These are phyloP conservation scores for Rhizopus microsporus DNA, from an alignment of 371 early-diverging fungal species.

Conservation along the genomic window DNA sequence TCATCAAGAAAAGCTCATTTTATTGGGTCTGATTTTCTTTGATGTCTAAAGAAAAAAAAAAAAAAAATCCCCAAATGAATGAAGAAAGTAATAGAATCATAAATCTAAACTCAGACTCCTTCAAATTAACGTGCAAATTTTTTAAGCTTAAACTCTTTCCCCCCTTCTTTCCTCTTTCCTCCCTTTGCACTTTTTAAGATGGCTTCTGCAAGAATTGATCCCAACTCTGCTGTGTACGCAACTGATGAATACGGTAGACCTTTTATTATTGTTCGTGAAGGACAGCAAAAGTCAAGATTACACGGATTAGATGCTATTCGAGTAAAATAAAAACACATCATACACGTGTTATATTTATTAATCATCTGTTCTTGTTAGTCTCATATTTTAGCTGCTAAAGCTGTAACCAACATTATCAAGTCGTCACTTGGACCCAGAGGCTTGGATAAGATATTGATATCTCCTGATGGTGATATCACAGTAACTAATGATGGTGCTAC, in stretches of 20 bases:
- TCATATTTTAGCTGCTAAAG: constrained; percentile 96
- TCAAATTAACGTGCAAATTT: constrained; percentile 2
- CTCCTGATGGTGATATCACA: constrained; percentile 99
- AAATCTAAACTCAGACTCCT: neutral
- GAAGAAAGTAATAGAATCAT: neutral
- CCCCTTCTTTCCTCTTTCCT: neutral
- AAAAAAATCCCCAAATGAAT: too few species aligned
- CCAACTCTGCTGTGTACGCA: constrained; percentile 61
- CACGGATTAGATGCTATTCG: constrained; percentile 92
- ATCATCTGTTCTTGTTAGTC: constrained; percentile 60
- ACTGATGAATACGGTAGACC: constrained; percentile 96
- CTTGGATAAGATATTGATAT: constrained; percentile 99
- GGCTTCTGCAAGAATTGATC: constrained; percentile 31
- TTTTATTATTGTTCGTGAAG: constrained; percentile 95
- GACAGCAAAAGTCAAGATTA: constrained; percentile 85
- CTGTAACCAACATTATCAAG: constrained; percentile 95
- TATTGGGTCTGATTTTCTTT: too few species aligned
- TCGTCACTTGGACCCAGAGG: constrained; percentile 99
- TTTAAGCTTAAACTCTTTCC: neutral
- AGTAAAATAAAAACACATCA: constrained; percentile 48
- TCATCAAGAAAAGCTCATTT: too few species aligned
- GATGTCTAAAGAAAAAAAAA: too few species aligned
- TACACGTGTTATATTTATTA: neutral
- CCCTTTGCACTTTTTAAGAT: constrained; percentile 1
- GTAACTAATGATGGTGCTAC: constrained; percentile 99